These are phyloP conservation scores for Peronospora belbahrii DNA, from an alignment of 352 stramenopile species.

Conservation along the genomic window DNA sequence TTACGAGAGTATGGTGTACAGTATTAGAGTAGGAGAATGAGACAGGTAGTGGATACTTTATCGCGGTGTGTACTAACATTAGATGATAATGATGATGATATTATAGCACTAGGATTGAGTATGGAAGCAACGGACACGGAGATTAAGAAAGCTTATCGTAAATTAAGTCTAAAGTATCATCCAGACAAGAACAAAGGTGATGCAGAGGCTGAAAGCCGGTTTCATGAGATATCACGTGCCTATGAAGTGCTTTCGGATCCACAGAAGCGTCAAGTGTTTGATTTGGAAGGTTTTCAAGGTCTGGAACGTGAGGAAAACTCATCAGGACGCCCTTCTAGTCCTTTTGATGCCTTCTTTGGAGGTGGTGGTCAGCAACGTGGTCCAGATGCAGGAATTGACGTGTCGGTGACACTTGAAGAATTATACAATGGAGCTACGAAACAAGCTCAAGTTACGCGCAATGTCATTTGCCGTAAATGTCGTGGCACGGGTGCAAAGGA, in stretches of 20 bases:
- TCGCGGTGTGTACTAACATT: conserved; percentile 4
- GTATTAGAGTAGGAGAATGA: too few relatives aligned
- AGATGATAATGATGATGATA: too few relatives aligned
- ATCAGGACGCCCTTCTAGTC: conserved; percentile 38
- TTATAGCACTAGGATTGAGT: conserved; percentile 53
- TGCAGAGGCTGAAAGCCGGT: conserved; percentile 73
- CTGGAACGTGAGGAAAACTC: conserved; percentile 68
- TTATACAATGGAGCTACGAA: conserved; percentile 82
- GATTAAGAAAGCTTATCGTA: conserved; percentile 94
- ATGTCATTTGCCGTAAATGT: conserved; percentile 83
- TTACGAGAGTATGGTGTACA: conserved; percentile 65
- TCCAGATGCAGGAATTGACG: conserved; percentile 63
- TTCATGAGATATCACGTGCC: conserved; percentile 86
- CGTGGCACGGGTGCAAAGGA: conserved; percentile 75
- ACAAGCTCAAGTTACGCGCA: conserved; percentile 53
- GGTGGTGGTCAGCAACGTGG: conserved; percentile 63
- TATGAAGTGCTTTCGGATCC: conserved; percentile 89
- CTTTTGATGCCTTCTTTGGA: conserved; percentile 79
- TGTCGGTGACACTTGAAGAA: conserved; percentile 77
- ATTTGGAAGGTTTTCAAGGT: conserved; percentile 88
- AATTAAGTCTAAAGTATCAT: conserved; percentile 94
- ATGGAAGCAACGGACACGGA: conserved; percentile 83
- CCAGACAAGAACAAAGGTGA: conserved; percentile 87
- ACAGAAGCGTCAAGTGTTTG: conserved; percentile 88
- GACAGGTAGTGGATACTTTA: conserved; percentile 4